A percentile compares a stretch with the other conserved stretches of the same genome.
phyloP scores from a whole-genome alignment of 1,284 basidiomycete species.

The Pyrrhoderma noxium region DNA sequence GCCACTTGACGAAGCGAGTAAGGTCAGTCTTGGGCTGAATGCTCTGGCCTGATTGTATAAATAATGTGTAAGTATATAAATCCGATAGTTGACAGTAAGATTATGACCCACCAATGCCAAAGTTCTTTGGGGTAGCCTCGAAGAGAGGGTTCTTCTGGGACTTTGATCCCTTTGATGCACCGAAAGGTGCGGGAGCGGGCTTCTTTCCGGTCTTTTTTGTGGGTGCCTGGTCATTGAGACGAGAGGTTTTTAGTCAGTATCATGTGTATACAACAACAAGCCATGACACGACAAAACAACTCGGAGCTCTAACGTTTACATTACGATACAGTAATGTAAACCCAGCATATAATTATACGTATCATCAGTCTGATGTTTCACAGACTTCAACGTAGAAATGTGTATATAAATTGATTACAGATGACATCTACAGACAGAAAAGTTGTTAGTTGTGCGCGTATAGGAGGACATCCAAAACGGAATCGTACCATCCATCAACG shows the following conservation, averaged over 20 bases:
- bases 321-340: constrained; percentile 20
- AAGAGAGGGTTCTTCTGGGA: constrained; percentile 93
- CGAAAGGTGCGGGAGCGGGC: constrained; percentile 70
- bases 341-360: constrained; percentile 37
- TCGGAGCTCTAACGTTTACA: constrained; percentile 67
- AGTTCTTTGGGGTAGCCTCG: constrained; percentile 86
- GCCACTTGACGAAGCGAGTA: constrained; percentile 99
- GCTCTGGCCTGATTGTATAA: constrained; percentile 69
- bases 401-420: constrained; percentile 23
- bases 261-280: constrained; percentile 27
- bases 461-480: constrained; percentile 33
- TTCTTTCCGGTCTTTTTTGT: constrained; percentile 69
- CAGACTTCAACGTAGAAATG: constrained; percentile 25
- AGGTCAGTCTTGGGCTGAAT: constrained; percentile 88
- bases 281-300: constrained; percentile 28
- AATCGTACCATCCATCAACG: constrained; percentile 56
- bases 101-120: constrained; percentile 68
- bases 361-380: constrained; percentile 29
- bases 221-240: constrained; percentile 87
- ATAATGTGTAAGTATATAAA: neutral
- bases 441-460: neutral
- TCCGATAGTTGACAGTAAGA: constrained; percentile 1
- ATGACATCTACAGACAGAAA: neutral
- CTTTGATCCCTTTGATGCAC: constrained; percentile 69
- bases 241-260: constrained; percentile 54